Evolutionary conservation across 805 yeast genomes (phyloP).

Genomic region (Candida michaelii): DNA sequence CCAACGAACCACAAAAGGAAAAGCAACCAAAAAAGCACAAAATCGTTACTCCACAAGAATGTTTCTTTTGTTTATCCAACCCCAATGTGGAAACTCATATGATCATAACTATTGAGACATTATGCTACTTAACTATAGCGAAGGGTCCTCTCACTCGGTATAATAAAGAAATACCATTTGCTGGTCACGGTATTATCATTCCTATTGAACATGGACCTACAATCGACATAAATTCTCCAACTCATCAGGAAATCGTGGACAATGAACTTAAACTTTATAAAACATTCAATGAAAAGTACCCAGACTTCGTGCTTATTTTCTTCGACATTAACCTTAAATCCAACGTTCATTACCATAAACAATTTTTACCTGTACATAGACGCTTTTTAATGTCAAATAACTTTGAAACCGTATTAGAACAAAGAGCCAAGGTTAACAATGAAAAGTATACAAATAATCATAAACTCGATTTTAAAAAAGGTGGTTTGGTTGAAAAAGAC

Average conservation of each 20-base stretch:
- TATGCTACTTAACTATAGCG: constrained; percentile 70
- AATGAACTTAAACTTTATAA: constrained; percentile 50
- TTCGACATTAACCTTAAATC: constrained; percentile 67
- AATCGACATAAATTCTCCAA: constrained; percentile 24
- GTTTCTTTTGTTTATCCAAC: constrained; percentile 84
- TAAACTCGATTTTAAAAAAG: constrained; percentile 39
- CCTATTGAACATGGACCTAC: constrained; percentile 72
- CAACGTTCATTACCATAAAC: constrained; percentile 76
- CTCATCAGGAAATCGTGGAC: constrained; percentile 41
- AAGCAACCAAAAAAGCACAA: constrained; percentile 30
- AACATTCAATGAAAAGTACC: constrained; percentile 41
- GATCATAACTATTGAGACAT: constrained; percentile 71
- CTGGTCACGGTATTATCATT: constrained; percentile 80
- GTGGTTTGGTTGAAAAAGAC: constrained; percentile 21
- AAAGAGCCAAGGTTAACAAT: constrained; percentile 45
- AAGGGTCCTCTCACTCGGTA: constrained; percentile 79
- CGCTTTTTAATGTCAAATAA: constrained; percentile 32
- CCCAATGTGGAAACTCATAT: constrained; percentile 76
- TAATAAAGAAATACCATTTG: constrained; percentile 47
- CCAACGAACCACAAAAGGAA: constrained; percentile 13
- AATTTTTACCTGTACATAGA: constrained; percentile 66
- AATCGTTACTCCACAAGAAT: constrained; percentile 55
- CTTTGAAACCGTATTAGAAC: constrained; percentile 48
- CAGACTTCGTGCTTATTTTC: constrained; percentile 53
- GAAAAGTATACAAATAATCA: constrained; percentile 45